phyloP scores from a whole-genome alignment of 2,329 filamentous ascomycete species.

The Cercospora brassicicola region DNA sequence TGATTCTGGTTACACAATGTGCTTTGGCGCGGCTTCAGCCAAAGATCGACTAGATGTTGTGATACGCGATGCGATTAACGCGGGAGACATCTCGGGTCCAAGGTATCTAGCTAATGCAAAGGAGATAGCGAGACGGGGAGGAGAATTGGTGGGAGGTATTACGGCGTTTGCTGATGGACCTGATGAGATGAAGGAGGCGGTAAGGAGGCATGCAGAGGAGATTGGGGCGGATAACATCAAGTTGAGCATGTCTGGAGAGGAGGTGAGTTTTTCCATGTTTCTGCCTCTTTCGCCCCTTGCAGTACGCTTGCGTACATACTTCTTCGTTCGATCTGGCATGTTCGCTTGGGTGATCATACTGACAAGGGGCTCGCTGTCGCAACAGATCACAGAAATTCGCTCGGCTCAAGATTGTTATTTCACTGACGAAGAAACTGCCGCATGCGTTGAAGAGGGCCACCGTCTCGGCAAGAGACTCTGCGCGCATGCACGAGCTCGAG shows the following conservation, averaged over 20 bases:
- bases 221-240: conserved; percentile 41
- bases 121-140: conserved; percentile 50
- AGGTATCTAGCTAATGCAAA: conserved; percentile 52
- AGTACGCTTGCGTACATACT: no score
- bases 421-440: conserved; percentile 49
- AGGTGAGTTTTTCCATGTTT: not conserved
- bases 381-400: conserved; percentile 35
- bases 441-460: conserved; percentile 52
- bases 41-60: conserved; percentile 51
- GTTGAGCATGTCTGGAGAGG: conserved; percentile 36
- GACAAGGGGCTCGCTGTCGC: no score
- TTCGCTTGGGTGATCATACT: no score
- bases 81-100: conserved; percentile 51
- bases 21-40: conserved; percentile 51
- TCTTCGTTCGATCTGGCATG: no score
- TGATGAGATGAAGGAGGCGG: conserved; percentile 34
- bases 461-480: conserved; percentile 44
- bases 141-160: conserved; percentile 48
- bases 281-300: no score
- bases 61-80: conserved; percentile 52
- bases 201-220: conserved; percentile 32
- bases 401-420: conserved; percentile 50
- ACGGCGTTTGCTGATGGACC: conserved; percentile 43
- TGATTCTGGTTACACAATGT: conserved; percentile 54
- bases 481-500: conserved; percentile 44